Evolutionary conservation across 164 flowering plant genomes (phyloP).

Genomic region (Taxillus chinensis): DNA sequence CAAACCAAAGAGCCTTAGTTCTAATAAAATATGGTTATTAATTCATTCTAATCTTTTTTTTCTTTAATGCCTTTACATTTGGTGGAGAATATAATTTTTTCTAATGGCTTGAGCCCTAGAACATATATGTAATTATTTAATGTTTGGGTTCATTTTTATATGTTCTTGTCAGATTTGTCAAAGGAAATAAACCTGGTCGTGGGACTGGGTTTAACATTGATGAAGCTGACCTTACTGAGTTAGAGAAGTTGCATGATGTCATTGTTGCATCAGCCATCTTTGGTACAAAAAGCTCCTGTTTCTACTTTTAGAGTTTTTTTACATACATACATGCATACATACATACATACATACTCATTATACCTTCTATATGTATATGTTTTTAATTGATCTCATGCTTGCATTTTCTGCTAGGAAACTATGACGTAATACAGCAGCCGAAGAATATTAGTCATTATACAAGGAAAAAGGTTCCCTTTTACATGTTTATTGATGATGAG

Average conservation of each 20-base stretch:
- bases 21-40: too few species aligned
- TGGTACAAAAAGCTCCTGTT: conserved; percentile 35
- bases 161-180: conserved; percentile 24
- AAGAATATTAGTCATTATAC: conserved; percentile 59
- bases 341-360: neutral
- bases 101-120: too few species aligned
- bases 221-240: conserved; percentile 26
- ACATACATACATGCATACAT: too few species aligned
- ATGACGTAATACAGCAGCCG: conserved; percentile 82
- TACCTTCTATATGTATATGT: neutral
- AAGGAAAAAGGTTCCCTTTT: conserved; percentile 51
- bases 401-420: conserved; percentile 47
- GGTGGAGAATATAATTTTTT: too few species aligned
- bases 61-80: too few species aligned
- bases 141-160: too few species aligned
- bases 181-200: conserved; percentile 34
- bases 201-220: conserved; percentile 33
- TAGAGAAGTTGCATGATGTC: conserved; percentile 27
- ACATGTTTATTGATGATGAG: conserved; percentile 90
- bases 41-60: too few species aligned
- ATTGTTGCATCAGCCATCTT: conserved; percentile 53
- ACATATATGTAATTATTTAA: too few species aligned
- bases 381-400: conserved; percentile 7
- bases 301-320: neutral
- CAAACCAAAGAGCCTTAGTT: too few species aligned